phyloP scores from a whole-genome alignment of 2,329 filamentous ascomycete species.

The Arthrobotrys musiformis region DNA sequence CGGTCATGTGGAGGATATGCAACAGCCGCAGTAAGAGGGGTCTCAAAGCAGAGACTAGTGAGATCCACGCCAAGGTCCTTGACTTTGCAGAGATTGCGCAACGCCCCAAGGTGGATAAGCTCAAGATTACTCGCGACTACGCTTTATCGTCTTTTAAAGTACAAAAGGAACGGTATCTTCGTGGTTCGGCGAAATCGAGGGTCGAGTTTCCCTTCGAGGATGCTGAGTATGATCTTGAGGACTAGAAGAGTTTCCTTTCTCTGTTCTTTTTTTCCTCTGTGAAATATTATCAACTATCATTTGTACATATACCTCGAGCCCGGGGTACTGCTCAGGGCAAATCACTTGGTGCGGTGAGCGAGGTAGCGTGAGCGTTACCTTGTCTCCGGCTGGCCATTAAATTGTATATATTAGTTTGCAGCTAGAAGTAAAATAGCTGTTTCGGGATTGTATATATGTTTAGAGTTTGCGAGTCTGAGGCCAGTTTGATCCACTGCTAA shows the following conservation, averaged over 20 bases:
- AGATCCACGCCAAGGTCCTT: constrained; percentile 22
- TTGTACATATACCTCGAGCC: background rate
- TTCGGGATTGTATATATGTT: too few species aligned
- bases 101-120: background rate
- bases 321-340: background rate
- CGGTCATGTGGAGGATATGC: constrained; percentile 25
- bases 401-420: background rate
- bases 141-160: constrained; percentile 4
- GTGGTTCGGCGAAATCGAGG: background rate
- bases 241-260: background rate
- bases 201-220: constrained; percentile 7
- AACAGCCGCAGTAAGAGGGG: constrained; percentile 5
- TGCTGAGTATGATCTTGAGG: constrained; percentile 4
- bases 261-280: background rate
- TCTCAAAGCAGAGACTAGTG: background rate
- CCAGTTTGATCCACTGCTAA: too few species aligned
- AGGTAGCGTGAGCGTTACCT: background rate
- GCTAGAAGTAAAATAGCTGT: background rate
- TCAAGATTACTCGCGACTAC: constrained; percentile 24
- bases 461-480: too few species aligned
- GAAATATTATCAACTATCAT: constrained; percentile 11
- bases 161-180: background rate
- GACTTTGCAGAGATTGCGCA: constrained; percentile 13
- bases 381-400: background rate
- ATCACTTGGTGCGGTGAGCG: background rate